Conservation (phyloP, 2,329 filamentous ascomycete species). For the Claviceps pusilla region DNA sequence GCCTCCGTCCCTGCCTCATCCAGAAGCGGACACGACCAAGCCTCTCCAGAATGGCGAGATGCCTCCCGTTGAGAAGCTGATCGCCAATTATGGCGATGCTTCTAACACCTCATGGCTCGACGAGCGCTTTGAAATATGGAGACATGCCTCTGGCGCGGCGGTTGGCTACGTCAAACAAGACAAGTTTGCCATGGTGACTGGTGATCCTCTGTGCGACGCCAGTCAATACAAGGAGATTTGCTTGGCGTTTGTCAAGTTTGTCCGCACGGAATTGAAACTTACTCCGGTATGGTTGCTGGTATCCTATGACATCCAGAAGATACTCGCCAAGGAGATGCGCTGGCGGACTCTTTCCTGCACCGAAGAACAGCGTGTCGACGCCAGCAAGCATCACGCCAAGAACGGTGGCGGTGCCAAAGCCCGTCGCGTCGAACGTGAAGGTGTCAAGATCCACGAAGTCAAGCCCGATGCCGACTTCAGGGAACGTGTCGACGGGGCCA, state of each 20-base stretch:
- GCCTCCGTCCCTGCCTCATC: slow-evolving; percentile 57
- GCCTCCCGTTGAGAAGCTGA: slow-evolving; percentile 69
- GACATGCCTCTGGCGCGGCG: slow-evolving; percentile 70
- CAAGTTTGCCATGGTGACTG: slow-evolving; percentile 70
- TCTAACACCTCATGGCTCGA: slow-evolving; percentile 91
- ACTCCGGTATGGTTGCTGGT: slow-evolving; percentile 84
- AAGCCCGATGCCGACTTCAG: slow-evolving; percentile 55
- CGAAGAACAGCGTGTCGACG: slow-evolving; percentile 76
- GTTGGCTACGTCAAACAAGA: slow-evolving; percentile 66
- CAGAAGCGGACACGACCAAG: slow-evolving; percentile 63
- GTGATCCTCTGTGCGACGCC: slow-evolving; percentile 71
- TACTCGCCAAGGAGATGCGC: slow-evolving; percentile 63
- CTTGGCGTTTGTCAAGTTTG: slow-evolving; percentile 56
- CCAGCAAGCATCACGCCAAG: slow-evolving; percentile 49
- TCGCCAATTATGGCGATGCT: slow-evolving; percentile 89
- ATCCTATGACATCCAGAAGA: slow-evolving; percentile 61
- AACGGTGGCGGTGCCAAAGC: slow-evolving; percentile 54
- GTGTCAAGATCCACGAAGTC: slow-evolving; percentile 64
- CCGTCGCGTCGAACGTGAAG: slow-evolving; percentile 66
- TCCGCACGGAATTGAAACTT: slow-evolving; percentile 52
- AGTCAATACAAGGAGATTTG: slow-evolving; percentile 63
- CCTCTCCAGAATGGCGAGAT: slow-evolving; percentile 35
- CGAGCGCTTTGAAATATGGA: slow-evolving; percentile 76
- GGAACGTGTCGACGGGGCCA: slow-evolving; percentile 53
- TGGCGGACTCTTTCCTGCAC: slow-evolving; percentile 84